Conservation (phyloP, 768 basidiomycete species). For the Suillus plorans region DNA sequence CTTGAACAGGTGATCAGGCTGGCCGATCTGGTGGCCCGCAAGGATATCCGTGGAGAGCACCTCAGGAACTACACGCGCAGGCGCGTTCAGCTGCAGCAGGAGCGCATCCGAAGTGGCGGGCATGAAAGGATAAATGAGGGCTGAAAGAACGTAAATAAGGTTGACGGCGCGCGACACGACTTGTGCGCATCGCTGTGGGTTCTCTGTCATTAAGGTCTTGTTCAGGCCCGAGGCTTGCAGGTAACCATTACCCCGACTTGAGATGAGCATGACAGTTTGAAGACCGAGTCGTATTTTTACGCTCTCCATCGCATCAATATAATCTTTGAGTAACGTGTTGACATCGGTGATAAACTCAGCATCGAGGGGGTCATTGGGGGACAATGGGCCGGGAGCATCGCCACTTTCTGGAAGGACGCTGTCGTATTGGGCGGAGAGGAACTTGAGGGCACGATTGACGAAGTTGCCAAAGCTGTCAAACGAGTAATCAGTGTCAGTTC, state of each 20-base stretch:
- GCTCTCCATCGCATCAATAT: conserved; percentile 84
- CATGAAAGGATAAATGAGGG: conserved; percentile 94
- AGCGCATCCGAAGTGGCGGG: conserved; percentile 84
- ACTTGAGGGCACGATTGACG: conserved; percentile 92
- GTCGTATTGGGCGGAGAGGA: conserved; percentile 82
- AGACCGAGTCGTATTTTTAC: conserved; percentile 89
- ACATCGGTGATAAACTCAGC: conserved; percentile 77
- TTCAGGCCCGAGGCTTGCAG: conserved; percentile 91
- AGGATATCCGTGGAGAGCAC: conserved; percentile 79
- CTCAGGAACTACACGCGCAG: conserved; percentile 75
- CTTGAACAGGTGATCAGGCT: conserved; percentile 89
- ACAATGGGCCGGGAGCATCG: conserved; percentile 67
- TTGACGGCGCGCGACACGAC: conserved; percentile 90
- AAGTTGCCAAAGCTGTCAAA: conserved; percentile 87
- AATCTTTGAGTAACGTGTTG: conserved; percentile 76
- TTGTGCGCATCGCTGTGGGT: conserved; percentile 84
- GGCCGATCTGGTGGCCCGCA: conserved; percentile 80
- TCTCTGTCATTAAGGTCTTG: conserved; percentile 80
- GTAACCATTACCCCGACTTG: conserved; percentile 87
- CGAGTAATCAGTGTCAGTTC: background rate
- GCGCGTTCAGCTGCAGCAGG: conserved; percentile 85
- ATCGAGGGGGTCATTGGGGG: conserved; percentile 64
- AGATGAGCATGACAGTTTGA: conserved; percentile 86
- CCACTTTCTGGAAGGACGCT: conserved; percentile 77
- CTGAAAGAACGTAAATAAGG: conserved; percentile 87